Base-by-base conservation (phyloP, 306 rosid species). In the Citrullus colocynthis region DNA sequence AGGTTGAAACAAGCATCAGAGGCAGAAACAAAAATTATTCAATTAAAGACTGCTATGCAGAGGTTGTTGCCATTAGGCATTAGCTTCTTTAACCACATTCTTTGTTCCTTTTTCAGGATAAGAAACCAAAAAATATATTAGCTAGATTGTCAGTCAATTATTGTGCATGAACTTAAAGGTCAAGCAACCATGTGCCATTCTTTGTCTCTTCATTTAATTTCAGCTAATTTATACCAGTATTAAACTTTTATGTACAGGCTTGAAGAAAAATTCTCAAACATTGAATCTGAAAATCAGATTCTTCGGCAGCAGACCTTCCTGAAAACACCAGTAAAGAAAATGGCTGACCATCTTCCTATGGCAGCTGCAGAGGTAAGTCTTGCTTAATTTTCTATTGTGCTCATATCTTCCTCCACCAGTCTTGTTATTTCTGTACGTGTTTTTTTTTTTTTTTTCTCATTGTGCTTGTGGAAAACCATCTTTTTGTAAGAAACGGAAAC, bases 1-100 rank as follows among this genome's bases (percentile, higher is more conserved):
- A 88, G 98, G 88, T 86, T 88, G 89, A 93, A 93, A 88, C 97
- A 93, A 87, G 93, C 99, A 49, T 81, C 88, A 84, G 99, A 96
- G 52, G 98, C 99, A 65, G 99, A 96, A 84, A 81, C 97, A 30
- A 91, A 93, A 87, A 96, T 96, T 75, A 87, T 93, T 84, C 88
- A 89, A 85, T 82, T 96, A 81, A 96, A 93, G 93, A 93, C 98
- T 55, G 79, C 91, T 30, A 96, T 96, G 96, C 98, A 96, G 83
- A 96, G 97, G 99, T 93, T 75, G 69, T 85, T 77, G 54, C 65
- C 63, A 62, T 83, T 78, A 60, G 80, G 65, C 69, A 55, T 83
- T 78, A 61, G 78, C 70, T 70, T 75, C 80, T 82, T 79, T 74
- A 36, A 80, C 45, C 17, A 62, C 72, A 72, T 80, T 73, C 30